phyloP scores from a whole-genome alignment of 148 eudicot genomes.

The Vaccinium macrocarpon region DNA sequence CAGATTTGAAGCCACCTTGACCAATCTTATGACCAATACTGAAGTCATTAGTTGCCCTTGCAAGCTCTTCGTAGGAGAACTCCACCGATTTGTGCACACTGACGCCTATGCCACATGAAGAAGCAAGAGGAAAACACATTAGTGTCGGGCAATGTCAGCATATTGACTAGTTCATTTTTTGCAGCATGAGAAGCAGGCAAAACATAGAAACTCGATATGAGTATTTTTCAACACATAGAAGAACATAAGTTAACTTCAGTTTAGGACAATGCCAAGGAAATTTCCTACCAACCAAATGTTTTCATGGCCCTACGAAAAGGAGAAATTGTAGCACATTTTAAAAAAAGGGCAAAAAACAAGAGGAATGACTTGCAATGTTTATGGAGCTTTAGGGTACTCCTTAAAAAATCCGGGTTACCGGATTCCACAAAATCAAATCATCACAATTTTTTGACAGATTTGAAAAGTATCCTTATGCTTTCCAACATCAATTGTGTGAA shows the following conservation, averaged over 20 bases:
- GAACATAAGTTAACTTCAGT: too few relatives aligned
- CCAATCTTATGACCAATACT: conserved; percentile 31
- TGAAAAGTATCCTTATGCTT: not conserved
- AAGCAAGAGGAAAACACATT: conserved; percentile 49
- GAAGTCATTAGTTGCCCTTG: conserved; percentile 49
- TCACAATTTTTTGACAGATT: not conserved
- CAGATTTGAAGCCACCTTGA: conserved; percentile 68
- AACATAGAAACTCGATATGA: too few relatives aligned
- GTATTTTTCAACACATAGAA: not conserved
- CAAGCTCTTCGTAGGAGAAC: conserved; percentile 57
- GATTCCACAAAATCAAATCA: conserved; percentile 16
- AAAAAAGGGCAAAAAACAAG: not conserved
- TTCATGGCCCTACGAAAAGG: not conserved
- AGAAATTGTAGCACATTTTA: not conserved
- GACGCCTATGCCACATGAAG: conserved; percentile 31
- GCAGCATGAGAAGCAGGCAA: not conserved
- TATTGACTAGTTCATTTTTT: too few relatives aligned
- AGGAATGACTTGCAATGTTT: not conserved
- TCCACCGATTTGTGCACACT: conserved; percentile 58
- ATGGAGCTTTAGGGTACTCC: not conserved
- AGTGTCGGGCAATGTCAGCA: not conserved
- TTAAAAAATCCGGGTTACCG: not conserved
- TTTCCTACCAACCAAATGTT: not conserved
- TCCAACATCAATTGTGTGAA: not conserved
- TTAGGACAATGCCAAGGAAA: not conserved